Base-by-base conservation (phyloP, 495 filamentous ascomycete species). In the Penicillium taxi region DNA sequence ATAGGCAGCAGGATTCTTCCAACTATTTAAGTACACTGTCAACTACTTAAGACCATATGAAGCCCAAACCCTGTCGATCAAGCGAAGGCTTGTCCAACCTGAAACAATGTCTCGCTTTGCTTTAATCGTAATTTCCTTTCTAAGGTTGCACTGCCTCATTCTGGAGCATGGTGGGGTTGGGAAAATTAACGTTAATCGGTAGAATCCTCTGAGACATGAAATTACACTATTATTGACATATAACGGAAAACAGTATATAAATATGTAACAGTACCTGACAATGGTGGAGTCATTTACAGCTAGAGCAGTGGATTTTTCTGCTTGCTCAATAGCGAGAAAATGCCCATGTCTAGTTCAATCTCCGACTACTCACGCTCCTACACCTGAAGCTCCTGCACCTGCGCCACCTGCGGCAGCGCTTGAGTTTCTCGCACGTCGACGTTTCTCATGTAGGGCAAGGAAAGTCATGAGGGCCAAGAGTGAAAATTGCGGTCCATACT, bases 31-130 rank as follows among this genome's bases (percentile, higher is more conserved):
- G 18, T 32, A 32, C n/a, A n/a, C 21, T 22, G 11, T 14, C 14
- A 34, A 34, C 44, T 46, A 48, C 37, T 29, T 47, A 53, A 43
- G 19, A 6, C n/a, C 23, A 22, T 44, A 56, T 29, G 44, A 53
- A 43, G 19, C 6, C n/a, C 23, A 22, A 45, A 56, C 52, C 52
- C 50, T 56, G 53, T 48, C 50, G 53, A 56, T 56, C 52, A 53
- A 47, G 46, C 52, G 44, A 52, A 52, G 42, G 45, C 42, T 55
- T 48, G 45, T 43, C 34, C 39, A 24, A 18, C 32, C 36, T 50
- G 49, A 45, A 46, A 53, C 45, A 45, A 39, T 48, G 42, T 53
- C 44, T 48, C 19, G 24, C 32, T 17, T 47, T 35, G 14, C 36
- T 44, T 39, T 14, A 7, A 9, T 23, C 26, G 30, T 17, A 12